These are phyloP conservation scores for Termitomyces titanicus DNA, from an alignment of 768 basidiomycete genomes.

Conservation along the genomic window DNA sequence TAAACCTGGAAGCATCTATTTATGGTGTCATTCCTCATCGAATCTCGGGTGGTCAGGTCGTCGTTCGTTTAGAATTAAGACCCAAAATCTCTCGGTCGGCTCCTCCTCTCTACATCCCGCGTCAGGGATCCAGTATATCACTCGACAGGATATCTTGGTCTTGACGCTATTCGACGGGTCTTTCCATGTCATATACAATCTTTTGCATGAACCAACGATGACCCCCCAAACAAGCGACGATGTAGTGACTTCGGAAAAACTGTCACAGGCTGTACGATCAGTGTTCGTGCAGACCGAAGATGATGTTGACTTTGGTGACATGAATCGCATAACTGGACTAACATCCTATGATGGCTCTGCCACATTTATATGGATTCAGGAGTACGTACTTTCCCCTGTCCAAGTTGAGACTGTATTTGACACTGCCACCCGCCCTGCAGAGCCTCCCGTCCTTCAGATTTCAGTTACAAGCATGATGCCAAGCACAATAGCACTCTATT, in stretches of 20 bases:
- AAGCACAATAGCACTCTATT: conserved; percentile 53
- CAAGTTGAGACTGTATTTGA: not conserved
- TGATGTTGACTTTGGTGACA: conserved; percentile 39
- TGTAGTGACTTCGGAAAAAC: conserved; percentile 31
- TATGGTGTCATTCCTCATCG: conserved; percentile 45
- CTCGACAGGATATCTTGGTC: conserved; percentile 47
- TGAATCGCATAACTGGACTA: conserved; percentile 59
- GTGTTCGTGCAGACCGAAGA: conserved; percentile 49
- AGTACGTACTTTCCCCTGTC: conserved; percentile 40
- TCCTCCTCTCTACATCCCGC: conserved; percentile 59
- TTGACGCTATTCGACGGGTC: conserved; percentile 69
- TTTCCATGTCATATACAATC: conserved; percentile 53
- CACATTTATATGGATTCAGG: conserved; percentile 67
- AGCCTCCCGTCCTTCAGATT: conserved; percentile 60
- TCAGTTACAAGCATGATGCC: conserved; percentile 80
- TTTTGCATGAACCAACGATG: conserved; percentile 48
- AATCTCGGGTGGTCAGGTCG: conserved; percentile 43
- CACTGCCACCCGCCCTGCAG: conserved; percentile 33
- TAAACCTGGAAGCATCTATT: conserved; percentile 55
- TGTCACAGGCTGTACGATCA: conserved; percentile 48
- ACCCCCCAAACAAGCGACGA: conserved; percentile 18
- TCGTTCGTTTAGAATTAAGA: conserved; percentile 39
- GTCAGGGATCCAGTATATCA: conserved; percentile 57
- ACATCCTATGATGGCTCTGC: conserved; percentile 53
- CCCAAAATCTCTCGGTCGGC: conserved; percentile 48